Evolutionary conservation across 2,329 filamentous ascomycete species (phyloP).

Genomic region (Alternaria dauci): DNA sequence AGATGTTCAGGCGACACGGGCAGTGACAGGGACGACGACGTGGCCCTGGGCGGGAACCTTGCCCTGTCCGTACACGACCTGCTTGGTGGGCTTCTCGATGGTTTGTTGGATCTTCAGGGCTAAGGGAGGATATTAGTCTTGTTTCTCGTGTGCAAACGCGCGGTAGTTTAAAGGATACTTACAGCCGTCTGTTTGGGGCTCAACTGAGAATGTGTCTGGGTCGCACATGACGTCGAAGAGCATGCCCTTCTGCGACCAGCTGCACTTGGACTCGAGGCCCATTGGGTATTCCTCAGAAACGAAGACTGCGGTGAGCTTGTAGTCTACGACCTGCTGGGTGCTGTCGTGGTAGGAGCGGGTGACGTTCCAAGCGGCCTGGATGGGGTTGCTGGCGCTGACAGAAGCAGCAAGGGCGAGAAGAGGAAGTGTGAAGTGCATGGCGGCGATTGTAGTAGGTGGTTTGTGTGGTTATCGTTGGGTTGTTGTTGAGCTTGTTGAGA

Average conservation of each 20-base stretch:
- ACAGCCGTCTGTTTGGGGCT: slow-evolving; percentile 1
- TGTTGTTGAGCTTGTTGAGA: background rate
- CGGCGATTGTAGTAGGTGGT: background rate
- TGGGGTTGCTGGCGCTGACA: slow-evolving; percentile 4
- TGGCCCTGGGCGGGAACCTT: background rate
- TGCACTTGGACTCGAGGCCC: background rate
- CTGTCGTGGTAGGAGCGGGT: slow-evolving; percentile 2
- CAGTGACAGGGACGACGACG: slow-evolving; percentile 2
- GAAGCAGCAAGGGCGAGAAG: background rate
- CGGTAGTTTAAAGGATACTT: background rate
- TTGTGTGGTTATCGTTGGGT: background rate
- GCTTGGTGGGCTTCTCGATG: slow-evolving; percentile 1
- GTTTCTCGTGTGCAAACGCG: fast-evolving
- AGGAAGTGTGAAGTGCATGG: background rate
- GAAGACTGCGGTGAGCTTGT: background rate
- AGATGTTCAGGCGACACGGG: background rate
- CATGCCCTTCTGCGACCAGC: background rate
- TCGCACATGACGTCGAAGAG: background rate
- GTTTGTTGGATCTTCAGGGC: background rate
- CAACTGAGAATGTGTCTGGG: background rate
- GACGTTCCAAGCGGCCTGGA: slow-evolving; percentile 4
- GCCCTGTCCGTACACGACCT: slow-evolving; percentile 2
- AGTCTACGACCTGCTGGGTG: background rate
- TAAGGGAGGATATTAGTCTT: background rate
- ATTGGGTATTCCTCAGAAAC: background rate